phyloP scores from a whole-genome alignment of 306 rosid species.

The Gillenia trifoliata region DNA sequence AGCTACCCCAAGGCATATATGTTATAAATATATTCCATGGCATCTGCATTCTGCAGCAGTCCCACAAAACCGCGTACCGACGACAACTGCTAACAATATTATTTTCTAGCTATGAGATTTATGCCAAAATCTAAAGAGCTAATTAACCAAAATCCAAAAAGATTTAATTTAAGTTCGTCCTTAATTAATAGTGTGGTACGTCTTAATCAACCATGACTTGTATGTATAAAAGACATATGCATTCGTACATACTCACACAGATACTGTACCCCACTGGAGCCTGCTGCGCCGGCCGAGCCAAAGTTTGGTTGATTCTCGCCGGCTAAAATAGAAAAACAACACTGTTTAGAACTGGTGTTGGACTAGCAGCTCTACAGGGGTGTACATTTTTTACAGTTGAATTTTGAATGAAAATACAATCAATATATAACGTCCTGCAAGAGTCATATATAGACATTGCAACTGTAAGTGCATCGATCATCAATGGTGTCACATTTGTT shows the following conservation, averaged over 20 bases:
- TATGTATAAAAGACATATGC: background rate
- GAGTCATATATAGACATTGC: too few species aligned
- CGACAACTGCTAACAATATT: background rate
- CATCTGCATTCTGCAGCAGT: background rate
- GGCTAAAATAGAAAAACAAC: background rate
- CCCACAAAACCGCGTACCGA: background rate
- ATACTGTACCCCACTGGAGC: background rate
- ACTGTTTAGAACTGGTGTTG: too few species aligned
- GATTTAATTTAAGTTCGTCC: background rate
- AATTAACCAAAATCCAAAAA: background rate
- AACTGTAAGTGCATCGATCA: too few species aligned
- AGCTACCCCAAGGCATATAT: background rate
- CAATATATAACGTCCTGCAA: too few species aligned
- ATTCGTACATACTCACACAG: background rate
- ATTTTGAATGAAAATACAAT: too few species aligned
- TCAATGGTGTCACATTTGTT: too few species aligned
- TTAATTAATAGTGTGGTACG: background rate
- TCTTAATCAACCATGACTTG: background rate
- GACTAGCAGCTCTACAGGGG: too few species aligned
- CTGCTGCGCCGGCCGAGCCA: background rate
- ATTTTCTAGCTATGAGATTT: background rate
- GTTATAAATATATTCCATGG: background rate
- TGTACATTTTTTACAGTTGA: too few species aligned
- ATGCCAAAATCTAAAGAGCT: background rate
- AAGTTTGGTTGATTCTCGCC: background rate